Percentiles rank a stretch among this genome's conserved stretches.
Conservation (phyloP, 2,329 filamentous ascomycete genomes). For the Calonectria montana region DNA sequence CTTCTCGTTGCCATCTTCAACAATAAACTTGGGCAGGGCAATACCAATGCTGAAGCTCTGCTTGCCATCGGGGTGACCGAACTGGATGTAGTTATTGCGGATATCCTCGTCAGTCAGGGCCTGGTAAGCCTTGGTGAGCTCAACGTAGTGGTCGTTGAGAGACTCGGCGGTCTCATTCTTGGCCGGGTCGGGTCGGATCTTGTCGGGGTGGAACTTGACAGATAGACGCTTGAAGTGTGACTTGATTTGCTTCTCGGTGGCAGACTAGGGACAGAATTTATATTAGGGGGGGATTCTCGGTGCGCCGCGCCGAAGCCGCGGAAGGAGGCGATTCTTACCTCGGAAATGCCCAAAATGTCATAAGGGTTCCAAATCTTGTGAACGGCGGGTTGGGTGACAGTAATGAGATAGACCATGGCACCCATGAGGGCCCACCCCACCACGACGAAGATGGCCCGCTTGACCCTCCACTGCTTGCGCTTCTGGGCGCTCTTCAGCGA, state of each 20-base stretch:
- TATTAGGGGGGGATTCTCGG: slow-evolving; percentile 22
- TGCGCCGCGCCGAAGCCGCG: neutral
- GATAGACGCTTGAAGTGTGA: slow-evolving; percentile 89
- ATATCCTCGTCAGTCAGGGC: slow-evolving; percentile 97
- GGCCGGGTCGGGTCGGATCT: slow-evolving; percentile 81
- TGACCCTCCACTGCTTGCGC: slow-evolving; percentile 88
- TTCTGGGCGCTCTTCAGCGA: slow-evolving; percentile 86
- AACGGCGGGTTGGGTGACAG: slow-evolving; percentile 76
- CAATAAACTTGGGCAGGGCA: slow-evolving; percentile 90
- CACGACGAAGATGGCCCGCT: slow-evolving; percentile 81
- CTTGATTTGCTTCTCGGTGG: slow-evolving; percentile 92
- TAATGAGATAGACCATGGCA: slow-evolving; percentile 92
- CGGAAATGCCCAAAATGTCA: slow-evolving; percentile 88
- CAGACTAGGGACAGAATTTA: slow-evolving; percentile 63
- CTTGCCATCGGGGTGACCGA: slow-evolving; percentile 96
- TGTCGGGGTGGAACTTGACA: slow-evolving; percentile 91
- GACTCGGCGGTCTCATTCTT: slow-evolving; percentile 91
- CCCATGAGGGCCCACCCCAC: slow-evolving; percentile 86
- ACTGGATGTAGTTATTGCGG: slow-evolving; percentile 96
- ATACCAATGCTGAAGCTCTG: slow-evolving; percentile 99
- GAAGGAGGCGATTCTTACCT: slow-evolving; percentile 63
- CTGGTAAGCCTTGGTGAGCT: slow-evolving; percentile 98
- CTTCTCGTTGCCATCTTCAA: slow-evolving; percentile 94
- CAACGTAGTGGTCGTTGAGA: slow-evolving; percentile 90
- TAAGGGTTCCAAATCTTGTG: slow-evolving; percentile 96